phyloP scores from a whole-genome alignment of 2,329 filamentous ascomycete species.

The Neurospora crassa region DNA sequence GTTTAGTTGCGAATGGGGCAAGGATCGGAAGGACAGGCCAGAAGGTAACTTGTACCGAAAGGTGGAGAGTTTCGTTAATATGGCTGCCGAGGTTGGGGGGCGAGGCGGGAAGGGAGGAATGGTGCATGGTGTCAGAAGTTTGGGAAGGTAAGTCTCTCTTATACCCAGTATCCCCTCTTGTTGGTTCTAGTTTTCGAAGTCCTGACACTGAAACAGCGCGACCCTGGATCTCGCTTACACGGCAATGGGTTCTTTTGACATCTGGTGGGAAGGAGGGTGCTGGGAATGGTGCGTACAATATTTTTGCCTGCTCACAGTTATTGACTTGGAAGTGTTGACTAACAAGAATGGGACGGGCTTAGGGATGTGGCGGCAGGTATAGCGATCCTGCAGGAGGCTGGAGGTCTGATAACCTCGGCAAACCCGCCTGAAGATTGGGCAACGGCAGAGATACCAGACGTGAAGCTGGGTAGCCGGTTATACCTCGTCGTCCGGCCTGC shows the following conservation, averaged over 20 bases:
- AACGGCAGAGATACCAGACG: conserved; percentile 47
- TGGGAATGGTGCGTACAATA: conserved; percentile 58
- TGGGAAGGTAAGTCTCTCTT: conserved; percentile 40
- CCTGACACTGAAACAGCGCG: conserved; percentile 35
- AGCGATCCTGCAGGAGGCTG: conserved; percentile 63
- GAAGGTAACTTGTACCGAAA: conserved; percentile 64
- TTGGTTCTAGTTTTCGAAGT: not conserved
- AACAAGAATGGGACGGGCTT: not conserved
- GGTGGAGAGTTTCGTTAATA: conserved; percentile 64
- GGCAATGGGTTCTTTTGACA: conserved; percentile 67
- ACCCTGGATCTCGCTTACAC: conserved; percentile 67
- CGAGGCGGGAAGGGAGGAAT: conserved; percentile 61
- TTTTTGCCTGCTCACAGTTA: not conserved
- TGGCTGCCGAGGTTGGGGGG: conserved; percentile 58
- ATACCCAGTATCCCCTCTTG: not conserved
- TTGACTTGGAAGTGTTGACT: not conserved
- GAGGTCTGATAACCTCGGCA: conserved; percentile 63
- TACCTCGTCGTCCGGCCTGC: conserved; percentile 66
- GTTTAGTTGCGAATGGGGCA: conserved; percentile 72
- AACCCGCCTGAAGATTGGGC: conserved; percentile 54
- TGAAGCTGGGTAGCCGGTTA: conserved; percentile 54
- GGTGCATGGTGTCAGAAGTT: conserved; percentile 66
- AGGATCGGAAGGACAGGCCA: conserved; percentile 56
- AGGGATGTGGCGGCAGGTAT: conserved; percentile 70
- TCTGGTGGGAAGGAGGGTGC: conserved; percentile 76